These are phyloP conservation scores for Adiantum capillusveneris DNA, from an alignment of 75 land plant genomes.

Conservation along the genomic window DNA sequence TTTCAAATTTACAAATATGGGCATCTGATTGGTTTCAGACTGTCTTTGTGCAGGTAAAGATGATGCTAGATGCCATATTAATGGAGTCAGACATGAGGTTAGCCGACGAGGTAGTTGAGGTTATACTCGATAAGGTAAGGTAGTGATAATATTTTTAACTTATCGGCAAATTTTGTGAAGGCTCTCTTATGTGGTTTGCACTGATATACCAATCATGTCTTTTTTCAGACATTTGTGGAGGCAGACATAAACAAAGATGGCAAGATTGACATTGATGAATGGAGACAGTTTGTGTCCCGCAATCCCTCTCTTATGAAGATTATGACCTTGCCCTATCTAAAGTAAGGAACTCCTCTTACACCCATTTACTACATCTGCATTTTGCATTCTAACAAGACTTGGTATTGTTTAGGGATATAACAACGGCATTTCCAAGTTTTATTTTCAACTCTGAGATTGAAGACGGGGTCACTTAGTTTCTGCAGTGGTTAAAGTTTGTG, in stretches of 20 bases:
- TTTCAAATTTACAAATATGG: no score
- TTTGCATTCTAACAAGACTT: neutral
- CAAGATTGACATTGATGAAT: conserved; percentile 53
- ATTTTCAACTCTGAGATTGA: conserved; percentile 47
- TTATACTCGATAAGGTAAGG: conserved; percentile 51
- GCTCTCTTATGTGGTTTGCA: neutral
- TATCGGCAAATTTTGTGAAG: neutral
- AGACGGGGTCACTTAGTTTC: no score
- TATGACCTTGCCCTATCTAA: conserved; percentile 73
- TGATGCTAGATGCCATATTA: conserved; percentile 63
- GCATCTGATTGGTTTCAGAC: no score
- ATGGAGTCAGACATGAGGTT: conserved; percentile 57
- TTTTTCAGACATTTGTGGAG: conserved; percentile 67
- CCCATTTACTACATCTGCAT: neutral
- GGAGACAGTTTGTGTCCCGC: conserved; percentile 55
- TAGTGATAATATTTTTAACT: neutral
- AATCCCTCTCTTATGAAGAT: conserved; percentile 81
- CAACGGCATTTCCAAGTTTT: conserved; percentile 49
- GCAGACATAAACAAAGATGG: conserved; percentile 69
- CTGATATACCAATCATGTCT: no score
- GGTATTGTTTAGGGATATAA: conserved; percentile 31
- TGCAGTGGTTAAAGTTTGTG: no score
- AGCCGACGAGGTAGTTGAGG: conserved; percentile 59
- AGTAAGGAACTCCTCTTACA: conserved; percentile 25
- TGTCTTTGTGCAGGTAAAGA: conserved; percentile 74